Evolutionary conservation across 2,329 filamentous ascomycete genomes (phyloP), one percentile per base, ranked within the genome.

Genomic region (Nothophaeocryptopus gaeumannii): DNA sequence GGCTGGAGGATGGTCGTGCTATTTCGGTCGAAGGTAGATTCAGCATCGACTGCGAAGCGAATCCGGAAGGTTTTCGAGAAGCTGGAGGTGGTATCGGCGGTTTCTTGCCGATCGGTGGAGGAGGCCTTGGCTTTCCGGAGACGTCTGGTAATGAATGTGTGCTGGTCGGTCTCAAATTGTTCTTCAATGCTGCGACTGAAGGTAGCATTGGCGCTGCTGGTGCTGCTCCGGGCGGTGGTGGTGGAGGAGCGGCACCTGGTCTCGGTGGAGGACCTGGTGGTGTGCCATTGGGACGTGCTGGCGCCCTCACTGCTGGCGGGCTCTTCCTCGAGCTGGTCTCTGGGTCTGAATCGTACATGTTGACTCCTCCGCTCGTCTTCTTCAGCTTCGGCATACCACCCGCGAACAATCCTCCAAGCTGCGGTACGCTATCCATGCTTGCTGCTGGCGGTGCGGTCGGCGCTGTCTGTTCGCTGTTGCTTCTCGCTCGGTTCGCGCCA

Each of bases 351-450:
- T 76, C 77, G 58, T 79, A 83, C 36, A 75, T 76, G 45, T 75
- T 73, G 30, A 78, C 69, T 40, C 88, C 91, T 48, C 89, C 87
- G 2, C 85, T 80, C 8, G 54, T 62, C 74, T 95, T 96, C 69
- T 88, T 88, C 64, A 99, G 69, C 73, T 96, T 97, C 2, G 93
- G 93, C 82, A 97, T 97, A 33, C 92, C 93, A 32, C 89, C 91
- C 1, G 88, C 89, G 66, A 99, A 96, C 20, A 99, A 70, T 1
- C 93, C 93, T 29, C 77, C 92, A 9, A 97, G 71, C 67, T 96
- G 92, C 9, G 90, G 89, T 40, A 88, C 82, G 14, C 82, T 70
- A 15, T 85, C 80, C 59, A 78, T 70, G 2, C 71, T 72, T 55
- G 73, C 72, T 40, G 77, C 76, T 45, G 63, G 62, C 42, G 30